These are phyloP conservation scores for Scopulariopsis brevicaulis DNA, from an alignment of 2,329 filamentous ascomycete genomes.

Conservation along the genomic window DNA sequence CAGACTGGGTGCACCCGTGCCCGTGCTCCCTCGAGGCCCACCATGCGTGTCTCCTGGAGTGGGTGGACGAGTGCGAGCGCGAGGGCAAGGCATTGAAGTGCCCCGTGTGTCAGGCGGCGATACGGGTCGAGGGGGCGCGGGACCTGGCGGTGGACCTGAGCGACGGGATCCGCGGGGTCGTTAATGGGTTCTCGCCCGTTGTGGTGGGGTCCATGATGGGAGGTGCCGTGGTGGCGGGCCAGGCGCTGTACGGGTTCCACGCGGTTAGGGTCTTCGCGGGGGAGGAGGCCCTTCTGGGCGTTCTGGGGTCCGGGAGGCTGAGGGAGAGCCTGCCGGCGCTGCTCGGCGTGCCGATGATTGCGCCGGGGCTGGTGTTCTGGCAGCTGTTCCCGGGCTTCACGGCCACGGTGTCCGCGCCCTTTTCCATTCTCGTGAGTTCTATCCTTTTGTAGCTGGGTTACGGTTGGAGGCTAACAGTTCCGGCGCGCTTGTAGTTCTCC, in stretches of 20 bases:
- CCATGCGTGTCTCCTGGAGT: slow-evolving; percentile 79
- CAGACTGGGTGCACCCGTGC: slow-evolving; percentile 75
- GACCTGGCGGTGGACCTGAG: slow-evolving; percentile 61
- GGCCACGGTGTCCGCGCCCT: neutral
- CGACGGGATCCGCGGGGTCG: slow-evolving; percentile 41
- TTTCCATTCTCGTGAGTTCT: slow-evolving; percentile 1
- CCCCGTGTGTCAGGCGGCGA: slow-evolving; percentile 79
- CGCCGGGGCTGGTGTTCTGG: slow-evolving; percentile 16
- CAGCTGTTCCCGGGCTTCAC: slow-evolving; percentile 1
- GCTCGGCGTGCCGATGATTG: slow-evolving; percentile 30
- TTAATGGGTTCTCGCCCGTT: slow-evolving; percentile 45
- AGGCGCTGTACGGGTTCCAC: slow-evolving; percentile 40
- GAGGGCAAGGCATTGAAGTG: slow-evolving; percentile 60
- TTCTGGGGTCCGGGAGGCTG: slow-evolving; percentile 20
- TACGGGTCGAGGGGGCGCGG: slow-evolving; percentile 62
- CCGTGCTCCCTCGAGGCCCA: slow-evolving; percentile 85
- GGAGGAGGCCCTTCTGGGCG: slow-evolving; percentile 27
- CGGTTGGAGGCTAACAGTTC: slow-evolving; percentile 8
- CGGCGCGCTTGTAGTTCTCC: slow-evolving; percentile 33
- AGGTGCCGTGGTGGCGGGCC: slow-evolving; percentile 36
- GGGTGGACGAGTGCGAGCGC: slow-evolving; percentile 81
- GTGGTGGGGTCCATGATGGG: slow-evolving; percentile 40
- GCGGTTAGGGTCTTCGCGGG: slow-evolving; percentile 42
- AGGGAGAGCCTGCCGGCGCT: slow-evolving; percentile 8
- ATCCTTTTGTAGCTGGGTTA: neutral